These are phyloP conservation scores for Hemileccinum rubropunctum DNA, from an alignment of 768 basidiomycete genomes.

Conservation along the genomic window DNA sequence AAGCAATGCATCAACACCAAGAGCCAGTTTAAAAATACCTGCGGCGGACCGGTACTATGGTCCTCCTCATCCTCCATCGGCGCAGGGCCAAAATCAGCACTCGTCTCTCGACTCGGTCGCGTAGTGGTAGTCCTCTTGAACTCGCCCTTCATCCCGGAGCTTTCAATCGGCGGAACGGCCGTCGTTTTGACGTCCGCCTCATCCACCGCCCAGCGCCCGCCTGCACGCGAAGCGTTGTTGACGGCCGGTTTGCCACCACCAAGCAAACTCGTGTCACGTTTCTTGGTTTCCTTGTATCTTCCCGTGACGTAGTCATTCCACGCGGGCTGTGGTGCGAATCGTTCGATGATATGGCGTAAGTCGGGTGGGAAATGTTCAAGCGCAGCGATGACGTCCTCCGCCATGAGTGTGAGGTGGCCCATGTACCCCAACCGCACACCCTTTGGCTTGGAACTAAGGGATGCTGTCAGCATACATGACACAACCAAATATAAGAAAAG, in stretches of 20 bases:
- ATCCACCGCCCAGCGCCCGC: slow-evolving; percentile 65
- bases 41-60: slow-evolving; percentile 43
- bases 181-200: slow-evolving; percentile 47
- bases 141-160: slow-evolving; percentile 47
- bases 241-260: slow-evolving; percentile 83
- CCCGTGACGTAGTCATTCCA: slow-evolving; percentile 93
- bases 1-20: background rate
- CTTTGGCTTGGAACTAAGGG: slow-evolving; percentile 61
- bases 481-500: background rate
- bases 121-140: slow-evolving; percentile 50
- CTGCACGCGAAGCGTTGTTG: slow-evolving; percentile 29
- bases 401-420: slow-evolving; percentile 94
- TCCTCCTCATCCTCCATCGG: slow-evolving; percentile 47
- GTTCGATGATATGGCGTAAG: slow-evolving; percentile 59
- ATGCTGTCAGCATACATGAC: slow-evolving; percentile 5
- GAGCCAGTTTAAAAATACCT: slow-evolving; percentile 27
- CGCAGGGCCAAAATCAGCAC: slow-evolving; percentile 63
- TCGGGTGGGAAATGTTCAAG: slow-evolving; percentile 86
- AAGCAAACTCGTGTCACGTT: slow-evolving; percentile 71
- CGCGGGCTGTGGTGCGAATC: slow-evolving; percentile 67
- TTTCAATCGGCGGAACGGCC: slow-evolving; percentile 19
- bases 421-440: slow-evolving; percentile 88
- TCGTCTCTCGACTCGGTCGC: slow-evolving; percentile 46
- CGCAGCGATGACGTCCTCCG: slow-evolving; percentile 90
- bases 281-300: slow-evolving; percentile 82